phyloP scores from a whole-genome alignment of 805 yeast species.

The Spathaspora boniae region DNA sequence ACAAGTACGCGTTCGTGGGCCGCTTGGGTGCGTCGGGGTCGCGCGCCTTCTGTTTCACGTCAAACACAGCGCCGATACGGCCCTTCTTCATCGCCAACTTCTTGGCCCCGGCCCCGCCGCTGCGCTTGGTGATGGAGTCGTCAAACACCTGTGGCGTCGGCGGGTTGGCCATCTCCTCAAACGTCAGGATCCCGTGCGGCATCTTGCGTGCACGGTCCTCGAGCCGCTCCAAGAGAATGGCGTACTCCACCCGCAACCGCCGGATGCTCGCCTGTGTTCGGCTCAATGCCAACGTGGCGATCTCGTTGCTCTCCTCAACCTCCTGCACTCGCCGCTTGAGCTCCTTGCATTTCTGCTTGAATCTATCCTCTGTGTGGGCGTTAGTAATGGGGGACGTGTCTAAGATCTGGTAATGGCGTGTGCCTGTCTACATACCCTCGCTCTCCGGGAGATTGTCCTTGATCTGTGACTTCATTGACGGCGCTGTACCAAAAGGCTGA shows the following conservation, averaged over 20 bases:
- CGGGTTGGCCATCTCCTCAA: constrained; percentile 39
- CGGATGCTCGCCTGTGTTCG: constrained; percentile 75
- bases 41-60: constrained; percentile 42
- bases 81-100: not conserved
- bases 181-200: constrained; percentile 22
- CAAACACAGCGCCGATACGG: constrained; percentile 19
- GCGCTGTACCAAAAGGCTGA: not conserved
- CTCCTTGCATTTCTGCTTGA: constrained; percentile 67
- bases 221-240: constrained; percentile 72
- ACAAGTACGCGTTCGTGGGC: constrained; percentile 85
- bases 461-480: constrained; percentile 8
- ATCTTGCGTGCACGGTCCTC: constrained; percentile 50
- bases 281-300: constrained; percentile 69
- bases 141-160: constrained; percentile 36
- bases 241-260: constrained; percentile 78
- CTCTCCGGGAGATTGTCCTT: constrained; percentile 35
- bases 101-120: constrained; percentile 13
- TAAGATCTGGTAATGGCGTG: not conserved
- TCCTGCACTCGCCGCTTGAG: constrained; percentile 65
- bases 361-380: constrained; percentile 27
- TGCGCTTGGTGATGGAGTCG: constrained; percentile 25
- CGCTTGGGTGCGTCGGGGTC: constrained; percentile 87
- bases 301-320: constrained; percentile 74
- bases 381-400: constrained; percentile 4
- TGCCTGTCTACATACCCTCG: constrained; percentile 31